A percentile compares a stretch with the other conserved stretches of the same genome.
Conservation (phyloP, 371 early-diverging fungal species). For the Parasitella parasitica region DNA sequence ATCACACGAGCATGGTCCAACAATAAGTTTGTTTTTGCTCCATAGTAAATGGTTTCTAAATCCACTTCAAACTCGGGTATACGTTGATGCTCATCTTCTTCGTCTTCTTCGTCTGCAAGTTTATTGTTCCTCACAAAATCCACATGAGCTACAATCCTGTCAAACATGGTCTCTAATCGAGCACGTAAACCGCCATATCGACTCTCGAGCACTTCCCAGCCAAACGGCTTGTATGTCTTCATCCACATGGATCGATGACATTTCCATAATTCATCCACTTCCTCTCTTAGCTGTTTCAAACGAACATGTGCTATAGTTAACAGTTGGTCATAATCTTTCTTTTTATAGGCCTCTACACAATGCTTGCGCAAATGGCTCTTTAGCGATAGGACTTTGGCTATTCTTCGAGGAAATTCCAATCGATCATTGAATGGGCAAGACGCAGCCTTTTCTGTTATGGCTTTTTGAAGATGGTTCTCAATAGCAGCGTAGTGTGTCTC, state of each 20-base stretch:
- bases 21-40: slow-evolving; percentile 59
- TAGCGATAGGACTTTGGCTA: slow-evolving; percentile 67
- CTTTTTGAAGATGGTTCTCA: slow-evolving; percentile 46
- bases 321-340: slow-evolving; percentile 49
- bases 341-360: slow-evolving; percentile 64
- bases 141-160: slow-evolving; percentile 66
- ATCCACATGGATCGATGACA: slow-evolving; percentile 81
- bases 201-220: slow-evolving; percentile 81
- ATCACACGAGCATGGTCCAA: slow-evolving; percentile 69
- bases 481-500: slow-evolving; percentile 64
- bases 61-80: slow-evolving; percentile 71
- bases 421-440: slow-evolving; percentile 69
- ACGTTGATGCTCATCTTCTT: slow-evolving; percentile 39
- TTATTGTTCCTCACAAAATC: slow-evolving; percentile 28
- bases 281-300: slow-evolving; percentile 56
- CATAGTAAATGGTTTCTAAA: slow-evolving; percentile 59
- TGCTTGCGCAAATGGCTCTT: slow-evolving; percentile 71
- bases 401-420: slow-evolving; percentile 65
- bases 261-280: slow-evolving; percentile 72
- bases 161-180: slow-evolving; percentile 74
- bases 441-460: slow-evolving; percentile 37
- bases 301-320: slow-evolving; percentile 48
- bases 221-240: slow-evolving; percentile 79
- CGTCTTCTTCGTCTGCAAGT: slow-evolving; percentile 9
- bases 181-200: slow-evolving; percentile 81